Base-by-base conservation (phyloP, 805 yeast species). In the Ogataea ganodermae region DNA sequence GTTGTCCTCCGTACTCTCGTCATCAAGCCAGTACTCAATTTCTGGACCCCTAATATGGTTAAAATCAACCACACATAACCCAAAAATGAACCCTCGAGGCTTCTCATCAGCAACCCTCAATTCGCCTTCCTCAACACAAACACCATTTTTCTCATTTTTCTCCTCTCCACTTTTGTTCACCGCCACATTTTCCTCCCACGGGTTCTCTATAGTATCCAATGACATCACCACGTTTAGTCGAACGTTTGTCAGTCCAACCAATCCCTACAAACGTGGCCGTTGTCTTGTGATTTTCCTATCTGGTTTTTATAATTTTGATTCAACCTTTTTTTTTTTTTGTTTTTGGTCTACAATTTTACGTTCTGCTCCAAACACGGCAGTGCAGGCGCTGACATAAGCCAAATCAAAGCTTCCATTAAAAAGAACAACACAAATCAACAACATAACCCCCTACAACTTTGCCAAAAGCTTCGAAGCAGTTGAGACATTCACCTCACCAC, bases 11-110 rank as follows among this genome's bases (percentile, higher is more conserved):
- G 45, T 52, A 0, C 63, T 54, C 44, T 68, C 65, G 35, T 69
- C 68, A 59, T 78, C 81, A 17, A 84, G 75, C 89, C 97, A 88
- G 68, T 88, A 90, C 66, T 92, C 97, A 20, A 94, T 81, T 63
- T 94, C 97, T 0, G 99, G 98, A 1, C 99, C 99, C 49, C 96
- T 73, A 23, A 70, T 65, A 60, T 94, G 98, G 62, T 92, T 96
- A 73, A 92, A 92, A 56, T 95, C 96, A 17, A 91, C 96, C 12
- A 94, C 78, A 55, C 96, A 85, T 3, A 91, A 79, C 10, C 96
- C 97, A 64, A 88, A 83, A 2, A 92, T 78, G 56, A 82, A 62
- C 13, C 51, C 45, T 13, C 32, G 33, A 6, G 20, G 10, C 13
- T 10, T 27, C 12, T 21, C 39, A 35, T 8, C 9, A 8, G 14